These are phyloP conservation scores for Macrocybe gigantea DNA, from an alignment of 768 basidiomycete genomes.

Conservation along the genomic window DNA sequence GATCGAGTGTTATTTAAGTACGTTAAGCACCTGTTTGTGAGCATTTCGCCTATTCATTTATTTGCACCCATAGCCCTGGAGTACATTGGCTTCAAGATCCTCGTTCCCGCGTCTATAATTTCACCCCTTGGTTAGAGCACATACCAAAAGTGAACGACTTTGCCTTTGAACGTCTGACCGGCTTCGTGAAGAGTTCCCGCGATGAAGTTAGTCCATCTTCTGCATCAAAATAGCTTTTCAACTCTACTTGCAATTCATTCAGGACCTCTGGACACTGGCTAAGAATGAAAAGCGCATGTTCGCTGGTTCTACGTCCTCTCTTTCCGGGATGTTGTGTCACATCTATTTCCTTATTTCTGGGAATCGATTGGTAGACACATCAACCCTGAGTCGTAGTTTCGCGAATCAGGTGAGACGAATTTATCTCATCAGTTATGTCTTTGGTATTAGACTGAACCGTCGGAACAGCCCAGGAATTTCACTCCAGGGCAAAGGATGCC, in stretches of 20 bases:
- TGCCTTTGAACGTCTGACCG: conserved; percentile 70
- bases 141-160: conserved; percentile 81
- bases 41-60: background rate
- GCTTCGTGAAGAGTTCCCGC: conserved; percentile 73
- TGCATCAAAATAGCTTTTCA: background rate
- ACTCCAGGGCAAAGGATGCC: conserved; percentile 79
- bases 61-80: conserved; percentile 53
- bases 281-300: conserved; percentile 53
- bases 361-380: conserved; percentile 58
- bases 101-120: conserved; percentile 82
- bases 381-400: conserved; percentile 57
- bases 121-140: conserved; percentile 59
- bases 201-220: conserved; percentile 48
- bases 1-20: conserved; percentile 56
- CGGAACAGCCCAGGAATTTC: conserved; percentile 50
- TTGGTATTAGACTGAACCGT: conserved; percentile 2
- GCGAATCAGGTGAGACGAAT: conserved; percentile 41
- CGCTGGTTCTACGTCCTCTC: conserved; percentile 85
- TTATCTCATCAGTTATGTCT: background rate
- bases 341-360: conserved; percentile 85
- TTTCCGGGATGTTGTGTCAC: conserved; percentile 79
- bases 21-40: conserved; percentile 1
- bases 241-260: background rate
- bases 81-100: conserved; percentile 89
- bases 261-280: conserved; percentile 68